Evolutionary conservation across 2,329 filamentous ascomycete species (phyloP), one percentile per base, ranked within the genome.

Genomic region (Alternaria solani): DNA sequence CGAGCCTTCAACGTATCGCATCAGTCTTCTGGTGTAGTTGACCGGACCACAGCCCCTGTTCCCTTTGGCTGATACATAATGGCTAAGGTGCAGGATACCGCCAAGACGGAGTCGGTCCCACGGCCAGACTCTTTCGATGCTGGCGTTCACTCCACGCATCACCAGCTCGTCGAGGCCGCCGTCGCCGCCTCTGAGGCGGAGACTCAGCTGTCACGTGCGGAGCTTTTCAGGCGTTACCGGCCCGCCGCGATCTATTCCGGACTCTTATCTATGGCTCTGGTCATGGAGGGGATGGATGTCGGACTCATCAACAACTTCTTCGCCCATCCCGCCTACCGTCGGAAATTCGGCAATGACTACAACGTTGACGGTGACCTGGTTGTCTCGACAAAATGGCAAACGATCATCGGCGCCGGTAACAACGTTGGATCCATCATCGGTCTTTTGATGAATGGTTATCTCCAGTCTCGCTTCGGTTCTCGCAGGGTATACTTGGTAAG

Each of bases 261-360:
- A 47, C 82, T 94, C 62, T 92, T 96, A 75, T 94, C 91, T 7
- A 92, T 91, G 1, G 92, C 90, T 77, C 93, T 95, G 73, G 87
- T 87, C 68, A 96, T 96, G 92, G 92, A 95, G 77, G 92, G 91
- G 7, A 94, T 93, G 80, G 91, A 95, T 75, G 83, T 94, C 62
- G 88, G 86, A 69, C 81, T 94, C 59, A 87, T 93, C 75, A 91
- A 89, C 81, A 92, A 92, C 78, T 92, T 93, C 71, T 92, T 86
- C 62, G 79, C 69, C n/a, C 78, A 79, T 57, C 75, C 75, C 7
- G 67, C 74, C 20, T 81, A 81, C 69, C 76, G 79, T 41, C 52
- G 64, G 49, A 72, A 68, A 55, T 81, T 76, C 53, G 79, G 79
- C 52, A 72, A 72, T 5, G 64, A 63, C 41, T 51, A 64, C n/a